These are phyloP conservation scores for Spathaspora sp. DNA, from an alignment of 805 yeast genomes.

Conservation along the genomic window DNA sequence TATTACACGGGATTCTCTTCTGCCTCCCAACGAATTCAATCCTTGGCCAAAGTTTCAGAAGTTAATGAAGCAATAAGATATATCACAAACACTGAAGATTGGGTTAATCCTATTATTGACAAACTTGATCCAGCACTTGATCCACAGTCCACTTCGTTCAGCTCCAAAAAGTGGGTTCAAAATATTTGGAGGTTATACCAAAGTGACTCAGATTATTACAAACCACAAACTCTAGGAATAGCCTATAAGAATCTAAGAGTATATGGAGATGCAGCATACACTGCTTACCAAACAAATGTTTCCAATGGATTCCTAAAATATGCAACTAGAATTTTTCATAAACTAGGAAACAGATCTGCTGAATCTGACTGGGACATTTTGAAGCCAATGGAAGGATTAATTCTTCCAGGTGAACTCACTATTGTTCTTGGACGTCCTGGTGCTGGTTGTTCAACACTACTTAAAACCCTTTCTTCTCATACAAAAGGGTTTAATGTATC, in stretches of 20 bases:
- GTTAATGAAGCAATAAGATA: neutral
- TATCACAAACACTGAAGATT: neutral
- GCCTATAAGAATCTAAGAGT: conserved; percentile 53
- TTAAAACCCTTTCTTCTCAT: conserved; percentile 62
- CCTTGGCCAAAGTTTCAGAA: conserved; percentile 3
- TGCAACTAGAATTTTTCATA: neutral
- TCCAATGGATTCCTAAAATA: conserved; percentile 26
- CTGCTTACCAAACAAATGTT: conserved; percentile 57
- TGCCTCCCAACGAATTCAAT: conserved; percentile 5
- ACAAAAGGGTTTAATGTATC: conserved; percentile 58
- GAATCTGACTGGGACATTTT: conserved; percentile 43
- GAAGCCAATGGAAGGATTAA: conserved; percentile 63
- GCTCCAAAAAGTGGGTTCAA: conserved; percentile 57
- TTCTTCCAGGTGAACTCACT: conserved; percentile 61
- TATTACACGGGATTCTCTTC: conserved; percentile 4
- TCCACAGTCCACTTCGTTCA: conserved; percentile 50
- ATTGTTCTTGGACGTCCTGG: conserved; percentile 81
- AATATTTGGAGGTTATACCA: conserved; percentile 48
- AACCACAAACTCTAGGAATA: conserved; percentile 54
- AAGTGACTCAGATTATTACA: conserved; percentile 54
- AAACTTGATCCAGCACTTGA: conserved; percentile 41
- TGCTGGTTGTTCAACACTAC: conserved; percentile 70
- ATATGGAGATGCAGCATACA: conserved; percentile 53
- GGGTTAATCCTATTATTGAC: conserved; percentile 9
- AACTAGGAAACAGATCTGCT: neutral